Evolutionary conservation across 495 filamentous ascomycete species (phyloP), one percentile per base, ranked within the genome.

Genomic region (Aspergillus bridgeri): DNA sequence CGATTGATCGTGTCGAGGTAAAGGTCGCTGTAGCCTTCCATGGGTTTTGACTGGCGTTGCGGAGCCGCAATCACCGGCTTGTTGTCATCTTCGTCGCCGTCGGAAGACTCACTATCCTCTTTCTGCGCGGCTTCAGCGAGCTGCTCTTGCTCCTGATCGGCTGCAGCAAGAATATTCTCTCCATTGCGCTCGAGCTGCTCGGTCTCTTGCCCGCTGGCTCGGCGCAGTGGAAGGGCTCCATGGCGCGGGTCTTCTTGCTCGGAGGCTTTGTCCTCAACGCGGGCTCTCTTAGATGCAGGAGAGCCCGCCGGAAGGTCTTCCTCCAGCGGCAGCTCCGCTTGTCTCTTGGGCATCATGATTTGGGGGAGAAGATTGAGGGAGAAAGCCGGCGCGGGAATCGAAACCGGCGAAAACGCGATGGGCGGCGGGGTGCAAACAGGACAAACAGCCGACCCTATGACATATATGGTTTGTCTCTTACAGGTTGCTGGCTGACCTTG

Each of bases 1-100:
- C 94, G 90, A 74, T 97, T 86, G 73, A 99, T 93, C 3, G 93
- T 98, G 73, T 99, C 95, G 52, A 99, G 89, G 70, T 99, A 99
- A 27, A 99, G 84, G 71, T 99, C 95, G 58, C 86, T 86, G 73
- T 96, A 98, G 53, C 95, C 94, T 73, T 88, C 90, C 42, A 88
- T 82, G 18, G 94, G 94, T 24, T 86, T 89, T 29, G 76, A 75
- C 71, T 96, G 91, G 53, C 90, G 76, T 68, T 78, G 72, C 38
- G 76, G 75, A 4, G 72, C 71, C 53, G 70, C 68, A 63, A 75
- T 71, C 24, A 70, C 75, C 23, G 75, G 72, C 33, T 57, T 60
- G 42, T 79, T 69, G 56, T 81, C 75, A 33, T 78, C 73, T 42
- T 64, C 61, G 50, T 75, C 72, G 18, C 63, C 63, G 53, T 71